Conservation (phyloP, 1,284 basidiomycete genomes). For the Ustilago xerochloae region DNA sequence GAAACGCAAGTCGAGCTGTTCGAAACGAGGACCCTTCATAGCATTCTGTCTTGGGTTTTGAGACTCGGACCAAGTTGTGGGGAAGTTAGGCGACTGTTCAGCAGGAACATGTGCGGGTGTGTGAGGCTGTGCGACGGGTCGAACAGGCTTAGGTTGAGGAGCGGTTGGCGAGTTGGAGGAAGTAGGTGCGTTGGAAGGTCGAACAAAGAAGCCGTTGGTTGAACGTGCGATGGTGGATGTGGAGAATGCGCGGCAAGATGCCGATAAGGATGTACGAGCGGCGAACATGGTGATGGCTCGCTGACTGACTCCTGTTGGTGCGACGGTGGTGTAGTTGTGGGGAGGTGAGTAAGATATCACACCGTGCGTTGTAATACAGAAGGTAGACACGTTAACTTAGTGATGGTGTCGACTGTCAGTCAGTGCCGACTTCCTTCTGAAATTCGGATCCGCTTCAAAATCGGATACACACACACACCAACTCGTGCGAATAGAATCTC, state of each 20-base stretch:
- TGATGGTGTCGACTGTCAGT: background rate
- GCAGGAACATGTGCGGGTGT: constrained; percentile 49
- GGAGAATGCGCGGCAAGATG: constrained; percentile 22
- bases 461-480: too few relatives aligned
- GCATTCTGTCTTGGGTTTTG: constrained; percentile 73
- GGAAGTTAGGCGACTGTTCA: constrained; percentile 59
- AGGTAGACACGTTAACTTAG: too few relatives aligned
- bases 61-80: constrained; percentile 57
- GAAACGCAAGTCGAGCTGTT: constrained; percentile 85
- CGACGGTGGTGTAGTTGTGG: background rate
- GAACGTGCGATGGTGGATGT: constrained; percentile 10
- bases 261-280: constrained; percentile 3
- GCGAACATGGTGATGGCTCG: constrained; percentile 11
- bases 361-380: too few relatives aligned
- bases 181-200: constrained; percentile 47
- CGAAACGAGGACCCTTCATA: constrained; percentile 80
- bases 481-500: constrained; percentile 13
- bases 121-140: constrained; percentile 56
- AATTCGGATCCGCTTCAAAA: constrained; percentile 4
- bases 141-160: constrained; percentile 40
- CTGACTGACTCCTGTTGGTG: background rate
- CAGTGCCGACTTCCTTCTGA: constrained; percentile 1
- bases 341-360: background rate
- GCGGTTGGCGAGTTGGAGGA: constrained; percentile 48
- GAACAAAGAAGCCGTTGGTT: constrained; percentile 45